Base-by-base conservation (phyloP, 371 early-diverging fungal species). In the Mucor lusitanicus region DNA sequence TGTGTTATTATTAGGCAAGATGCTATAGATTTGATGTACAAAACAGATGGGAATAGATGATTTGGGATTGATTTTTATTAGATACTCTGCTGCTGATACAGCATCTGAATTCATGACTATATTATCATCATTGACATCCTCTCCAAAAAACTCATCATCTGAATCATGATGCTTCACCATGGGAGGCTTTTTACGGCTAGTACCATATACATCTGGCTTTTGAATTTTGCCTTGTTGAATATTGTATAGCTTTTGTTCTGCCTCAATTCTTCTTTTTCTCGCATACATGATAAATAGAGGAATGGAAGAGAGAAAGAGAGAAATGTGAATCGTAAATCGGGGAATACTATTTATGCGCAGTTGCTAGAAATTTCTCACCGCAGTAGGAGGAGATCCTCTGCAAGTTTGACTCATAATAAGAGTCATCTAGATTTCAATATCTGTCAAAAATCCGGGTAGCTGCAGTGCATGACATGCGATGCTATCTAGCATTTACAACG, bases 21-120 rank as follows among this genome's bases (percentile, higher is more conserved):
- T 59, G 19, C 74, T 72, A 46, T 82, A 82, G 2, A 82, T 65
- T 57, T 82, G 82, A 63, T 82, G 82, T 11, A 77, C 15, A 42
- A 79, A 71, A 32, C 82, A 82, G 17, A 75, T 27, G 1, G 67
- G 72, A 4, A 64, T 32, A 27, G 28, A 53, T 37, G 70, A 37
- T 23, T 46, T 46, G 37, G 60, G 21, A 33, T 53, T 60, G 0
- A 65, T 53, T 35, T 63, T 19, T 42, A 79, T 82, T 23, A 82
- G 65, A 15, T 69, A 72, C 17, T 72, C 64, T 28, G 79, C 82
- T 59, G 79, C 72, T 23, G 68, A 64, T 27, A 65, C 30, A n/a
- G 73, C 69, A 64, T 82, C 79, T 2, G 79, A 77, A 19, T 70
- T 42, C 1, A 70, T 25, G 21, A 30, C 30, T 19, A 2, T 9